Evolutionary conservation across 2,329 filamentous ascomycete genomes (phyloP), one percentile per base, ranked within the genome.

Genomic region (Fusarium sp.): DNA sequence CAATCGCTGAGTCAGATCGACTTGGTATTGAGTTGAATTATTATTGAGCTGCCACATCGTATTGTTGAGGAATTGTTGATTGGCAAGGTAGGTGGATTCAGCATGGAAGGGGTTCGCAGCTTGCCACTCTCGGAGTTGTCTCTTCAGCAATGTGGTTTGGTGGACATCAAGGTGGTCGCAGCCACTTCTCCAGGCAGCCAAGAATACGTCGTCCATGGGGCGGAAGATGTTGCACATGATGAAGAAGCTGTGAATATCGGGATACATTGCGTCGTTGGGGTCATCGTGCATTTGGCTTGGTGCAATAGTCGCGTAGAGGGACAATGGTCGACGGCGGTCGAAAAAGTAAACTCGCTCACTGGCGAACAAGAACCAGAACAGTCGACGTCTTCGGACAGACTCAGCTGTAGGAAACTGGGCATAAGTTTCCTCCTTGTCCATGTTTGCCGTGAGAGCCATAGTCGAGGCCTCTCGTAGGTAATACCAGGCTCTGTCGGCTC

Each of bases 391-490:
- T 68, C 90, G 86, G 26, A 90, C 87, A 2, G 88, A 86, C 63
- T 93, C 91, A 20, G 88, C 80, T 7, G 82, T 80, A 69, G 89
- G 88, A 72, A 87, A 87, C 58, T 88, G 85, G 45, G 85, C 73
- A 76, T 93, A 94, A 12, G 86, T 83, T 26, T 89, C 87, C 74
- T 91, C 90, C 78, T 88, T 88, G 75, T 87, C 84, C 87, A 91
- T 87, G 57, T 85, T 85, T 32, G 84, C 80, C 74, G 91, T 87
- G 73, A 89, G 86, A 32, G 87, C 85, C 79, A 95, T 84, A 9
- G 92, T 94, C 3, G 90, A 91, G 9, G 92, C 91, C 80, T 96
- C 93, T 30, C 92, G 89, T 13, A 95, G 83, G 78, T 93, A 90
- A 77, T 90, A 94, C 92, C 93, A 95, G 3, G 92, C 92, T 78